Percentiles rank a stretch among this genome's conserved stretches.
phyloP scores from a whole-genome alignment of 2,329 filamentous ascomycete genomes.

The Gnomoniopsis smithogilvyi region DNA sequence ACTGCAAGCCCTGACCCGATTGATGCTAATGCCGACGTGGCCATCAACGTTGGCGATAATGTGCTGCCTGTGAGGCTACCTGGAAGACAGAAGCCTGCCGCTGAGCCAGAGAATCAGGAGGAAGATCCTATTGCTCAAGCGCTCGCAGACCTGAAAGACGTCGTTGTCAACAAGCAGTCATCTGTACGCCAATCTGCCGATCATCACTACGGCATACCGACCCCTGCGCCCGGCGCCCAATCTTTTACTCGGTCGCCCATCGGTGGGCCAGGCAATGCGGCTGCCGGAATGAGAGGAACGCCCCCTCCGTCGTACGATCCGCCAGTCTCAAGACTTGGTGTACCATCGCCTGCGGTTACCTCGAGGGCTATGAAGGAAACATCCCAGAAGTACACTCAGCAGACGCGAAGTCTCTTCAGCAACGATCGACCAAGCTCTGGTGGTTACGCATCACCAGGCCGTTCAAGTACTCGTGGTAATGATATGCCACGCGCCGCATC shows the following conservation, averaged over 20 bases:
- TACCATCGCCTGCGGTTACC: slow-evolving; percentile 88
- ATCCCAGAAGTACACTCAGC: slow-evolving; percentile 80
- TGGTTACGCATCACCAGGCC: slow-evolving; percentile 41
- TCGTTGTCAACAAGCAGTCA: slow-evolving; percentile 72
- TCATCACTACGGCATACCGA: slow-evolving; percentile 88
- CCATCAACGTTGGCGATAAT: slow-evolving; percentile 92
- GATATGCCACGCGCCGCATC: slow-evolving; percentile 61
- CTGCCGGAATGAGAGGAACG: slow-evolving; percentile 64
- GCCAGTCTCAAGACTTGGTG: slow-evolving; percentile 74
- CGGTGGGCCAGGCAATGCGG: slow-evolving; percentile 38
- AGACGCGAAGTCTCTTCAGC: slow-evolving; percentile 75
- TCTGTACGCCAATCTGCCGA: slow-evolving; percentile 89
- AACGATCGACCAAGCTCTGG: slow-evolving; percentile 34
- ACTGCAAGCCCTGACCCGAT: slow-evolving; percentile 75
- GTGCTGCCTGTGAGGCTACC: slow-evolving; percentile 89
- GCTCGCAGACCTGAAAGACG: slow-evolving; percentile 86
- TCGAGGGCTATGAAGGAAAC: slow-evolving; percentile 94
- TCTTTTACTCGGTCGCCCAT: slow-evolving; percentile 39
- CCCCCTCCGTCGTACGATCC: slow-evolving; percentile 86
- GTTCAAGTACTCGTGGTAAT: slow-evolving; percentile 56
- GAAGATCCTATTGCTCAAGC: slow-evolving; percentile 92
- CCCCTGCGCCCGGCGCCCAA: slow-evolving; percentile 62
- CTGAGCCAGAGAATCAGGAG: slow-evolving; percentile 45
- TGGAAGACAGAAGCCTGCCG: slow-evolving; percentile 53
- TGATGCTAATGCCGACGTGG: slow-evolving; percentile 87